phyloP scores from a whole-genome alignment of 2,329 filamentous ascomycete genomes.

The Aquanectria penicillioides region DNA sequence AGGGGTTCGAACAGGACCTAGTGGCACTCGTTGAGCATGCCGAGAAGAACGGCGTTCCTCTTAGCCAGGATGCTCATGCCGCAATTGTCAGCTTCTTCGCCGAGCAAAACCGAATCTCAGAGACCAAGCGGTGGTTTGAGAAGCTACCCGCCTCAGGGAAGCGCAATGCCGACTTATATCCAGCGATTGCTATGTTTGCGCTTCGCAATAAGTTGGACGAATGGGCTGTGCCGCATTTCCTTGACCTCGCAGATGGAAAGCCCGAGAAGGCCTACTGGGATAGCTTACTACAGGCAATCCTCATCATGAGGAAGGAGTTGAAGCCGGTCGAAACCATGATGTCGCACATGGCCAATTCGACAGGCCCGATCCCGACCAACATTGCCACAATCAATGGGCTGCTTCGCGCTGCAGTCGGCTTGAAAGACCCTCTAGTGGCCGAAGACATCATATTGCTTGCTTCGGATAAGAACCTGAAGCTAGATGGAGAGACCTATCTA shows the following conservation, averaged over 20 bases:
- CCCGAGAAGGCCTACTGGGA: conserved; percentile 72
- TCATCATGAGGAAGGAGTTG: conserved; percentile 73
- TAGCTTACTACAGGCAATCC: conserved; percentile 77
- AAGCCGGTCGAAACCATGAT: conserved; percentile 61
- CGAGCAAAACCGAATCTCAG: conserved; percentile 62
- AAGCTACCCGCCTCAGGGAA: conserved; percentile 55
- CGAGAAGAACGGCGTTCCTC: conserved; percentile 56
- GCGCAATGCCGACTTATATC: conserved; percentile 39
- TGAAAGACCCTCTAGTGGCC: conserved; percentile 75
- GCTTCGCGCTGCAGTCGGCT: conserved; percentile 76
- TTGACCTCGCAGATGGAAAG: conserved; percentile 57
- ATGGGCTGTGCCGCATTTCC: conserved; percentile 71
- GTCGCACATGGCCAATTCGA: conserved; percentile 76
- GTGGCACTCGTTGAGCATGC: conserved; percentile 64
- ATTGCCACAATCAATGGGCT: conserved; percentile 80
- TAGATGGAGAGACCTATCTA: conserved; percentile 76
- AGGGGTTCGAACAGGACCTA: conserved; percentile 68
- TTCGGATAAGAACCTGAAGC: conserved; percentile 69
- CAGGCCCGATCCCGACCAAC: conserved; percentile 65
- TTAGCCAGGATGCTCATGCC: conserved; percentile 58
- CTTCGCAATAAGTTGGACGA: conserved; percentile 66
- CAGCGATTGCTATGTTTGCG: conserved; percentile 58
- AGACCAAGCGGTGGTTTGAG: conserved; percentile 75
- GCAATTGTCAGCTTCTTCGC: conserved; percentile 73
- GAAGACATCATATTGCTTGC: conserved; percentile 78